Evolutionary conservation across 2,329 filamentous ascomycete genomes (phyloP).

Genomic region (Orbilia quercus): DNA sequence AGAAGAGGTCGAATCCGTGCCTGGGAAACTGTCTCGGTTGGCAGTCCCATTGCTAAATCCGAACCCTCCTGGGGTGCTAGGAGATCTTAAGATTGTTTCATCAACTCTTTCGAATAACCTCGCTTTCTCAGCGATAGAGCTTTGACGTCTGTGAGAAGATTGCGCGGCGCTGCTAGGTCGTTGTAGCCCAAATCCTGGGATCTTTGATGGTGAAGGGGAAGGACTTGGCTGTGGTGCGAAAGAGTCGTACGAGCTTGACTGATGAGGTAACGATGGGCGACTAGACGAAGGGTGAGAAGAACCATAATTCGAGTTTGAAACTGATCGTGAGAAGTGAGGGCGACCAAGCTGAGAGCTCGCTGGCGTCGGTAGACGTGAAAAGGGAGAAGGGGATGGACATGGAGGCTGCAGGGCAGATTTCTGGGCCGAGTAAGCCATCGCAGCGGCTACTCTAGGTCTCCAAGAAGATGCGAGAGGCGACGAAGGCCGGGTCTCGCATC

Average conservation of each 20-base stretch:
- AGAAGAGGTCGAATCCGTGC: conserved; percentile 17
- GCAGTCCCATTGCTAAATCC: conserved; percentile 11
- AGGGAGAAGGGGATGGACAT: conserved; percentile 53
- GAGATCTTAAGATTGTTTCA: conserved; percentile 34
- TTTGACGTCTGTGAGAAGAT: conserved; percentile 37
- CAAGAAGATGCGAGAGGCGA: background rate
- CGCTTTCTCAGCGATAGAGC: conserved; percentile 47
- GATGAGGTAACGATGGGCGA: conserved; percentile 43
- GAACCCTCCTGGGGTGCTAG: conserved; percentile 14
- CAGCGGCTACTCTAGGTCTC: conserved; percentile 21
- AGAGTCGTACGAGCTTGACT: conserved; percentile 40
- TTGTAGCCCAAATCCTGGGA: conserved; percentile 38
- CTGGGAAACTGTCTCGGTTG: conserved; percentile 21
- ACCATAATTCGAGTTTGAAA: conserved; percentile 38
- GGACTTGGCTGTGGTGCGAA: conserved; percentile 45
- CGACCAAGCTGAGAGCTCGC: conserved; percentile 42
- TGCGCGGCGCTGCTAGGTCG: conserved; percentile 30
- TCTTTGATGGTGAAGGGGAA: conserved; percentile 32
- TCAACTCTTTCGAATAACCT: conserved; percentile 34
- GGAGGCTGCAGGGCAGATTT: conserved; percentile 52
- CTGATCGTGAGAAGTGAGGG: conserved; percentile 34
- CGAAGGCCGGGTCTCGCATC: conserved; percentile 21
- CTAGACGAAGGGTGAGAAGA: conserved; percentile 47
- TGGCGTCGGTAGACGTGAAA: conserved; percentile 47
- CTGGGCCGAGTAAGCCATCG: conserved; percentile 53